Base-by-base conservation (phyloP, 192 early-diverging fungal genomes). In the Linnemannia zychae region DNA sequence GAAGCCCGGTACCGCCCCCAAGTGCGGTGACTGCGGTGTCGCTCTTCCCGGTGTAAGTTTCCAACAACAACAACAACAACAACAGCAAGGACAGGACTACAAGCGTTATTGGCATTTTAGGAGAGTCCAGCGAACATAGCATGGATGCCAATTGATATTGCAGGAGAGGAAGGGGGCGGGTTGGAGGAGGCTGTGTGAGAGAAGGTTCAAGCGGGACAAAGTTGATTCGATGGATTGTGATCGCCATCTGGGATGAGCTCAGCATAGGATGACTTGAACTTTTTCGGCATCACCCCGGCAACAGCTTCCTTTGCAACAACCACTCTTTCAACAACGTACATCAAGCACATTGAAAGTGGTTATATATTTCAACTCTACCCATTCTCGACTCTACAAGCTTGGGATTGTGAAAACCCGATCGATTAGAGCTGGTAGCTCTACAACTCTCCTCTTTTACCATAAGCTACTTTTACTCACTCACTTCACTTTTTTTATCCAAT, bases 21-120 rank as follows among this genome's bases (percentile, higher is more conserved):
- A 95, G 86, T 99, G 98, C 90, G 98, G 97, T 92, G 98, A 99
- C 93, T 98, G 97, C 90, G 97, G 97, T 89, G 91, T 90, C 75
- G 89, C 91, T 68, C 95, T 99, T 76, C 80, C 97, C 77, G 98
- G 98, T 81, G 94, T 96, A 91, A 90, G 95, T 89, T 63, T 50
- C 57, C 7, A 20, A 0, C 53, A 57, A n/a, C 22, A 28, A n/a
- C n/a, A 57, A 57, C 31, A 24, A 3, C 20, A 52, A 37, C 18
- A 67, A 31, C 65, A 63, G 7, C 0, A 63, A 12, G 28, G 31
- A 22, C 11, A 63, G 13, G 28, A 15, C 28, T 15, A 13, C 13
- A 9, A 2, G 71, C 22, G 24, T 6, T 7, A 31, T 28, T 28
- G 52, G 12, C 7, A 11, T 11, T 57, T 57, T 57, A 16, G 2